Evolutionary conservation across 176 grass and related monocot species (phyloP).

Genomic region (Raddia distichophylla): DNA sequence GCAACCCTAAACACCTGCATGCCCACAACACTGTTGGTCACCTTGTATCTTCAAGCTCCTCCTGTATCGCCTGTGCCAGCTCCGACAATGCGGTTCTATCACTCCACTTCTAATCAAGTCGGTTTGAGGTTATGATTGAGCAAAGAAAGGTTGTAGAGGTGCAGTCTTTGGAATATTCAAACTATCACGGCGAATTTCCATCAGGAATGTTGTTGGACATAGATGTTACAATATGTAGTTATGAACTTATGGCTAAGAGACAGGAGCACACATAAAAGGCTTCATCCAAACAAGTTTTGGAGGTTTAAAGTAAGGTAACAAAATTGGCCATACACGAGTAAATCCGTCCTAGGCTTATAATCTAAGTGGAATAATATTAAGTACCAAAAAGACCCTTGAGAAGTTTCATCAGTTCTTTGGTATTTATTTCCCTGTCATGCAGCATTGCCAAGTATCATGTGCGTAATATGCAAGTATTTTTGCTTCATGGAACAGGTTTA

Average conservation of each 20-base stretch:
- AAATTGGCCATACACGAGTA: neutral
- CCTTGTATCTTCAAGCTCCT: conserved; percentile 1
- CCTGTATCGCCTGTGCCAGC: neutral
- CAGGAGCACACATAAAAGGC: conserved; percentile 1
- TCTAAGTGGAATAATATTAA: conserved; percentile 1
- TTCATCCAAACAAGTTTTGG: neutral
- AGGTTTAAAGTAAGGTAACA: conserved; percentile 5
- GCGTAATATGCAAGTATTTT: neutral
- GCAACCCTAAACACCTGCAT: neutral
- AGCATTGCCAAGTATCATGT: neutral
- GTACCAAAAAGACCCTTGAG: neutral
- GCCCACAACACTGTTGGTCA: neutral
- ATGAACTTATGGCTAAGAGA: neutral
- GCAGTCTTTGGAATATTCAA: neutral
- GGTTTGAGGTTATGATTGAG: neutral
- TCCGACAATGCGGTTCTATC: conserved; percentile 14
- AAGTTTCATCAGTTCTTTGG: conserved; percentile 19
- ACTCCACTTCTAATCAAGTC: neutral
- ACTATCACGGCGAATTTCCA: conserved; percentile 2
- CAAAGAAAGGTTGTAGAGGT: neutral
- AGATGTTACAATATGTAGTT: neutral
- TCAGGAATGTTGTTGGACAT: neutral
- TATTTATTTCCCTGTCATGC: conserved; percentile 30
- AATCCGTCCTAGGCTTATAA: conserved; percentile 18
- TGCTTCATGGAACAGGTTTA: conserved; percentile 15